Conservation (phyloP, 768 basidiomycete species). For the Calocybe indica region DNA sequence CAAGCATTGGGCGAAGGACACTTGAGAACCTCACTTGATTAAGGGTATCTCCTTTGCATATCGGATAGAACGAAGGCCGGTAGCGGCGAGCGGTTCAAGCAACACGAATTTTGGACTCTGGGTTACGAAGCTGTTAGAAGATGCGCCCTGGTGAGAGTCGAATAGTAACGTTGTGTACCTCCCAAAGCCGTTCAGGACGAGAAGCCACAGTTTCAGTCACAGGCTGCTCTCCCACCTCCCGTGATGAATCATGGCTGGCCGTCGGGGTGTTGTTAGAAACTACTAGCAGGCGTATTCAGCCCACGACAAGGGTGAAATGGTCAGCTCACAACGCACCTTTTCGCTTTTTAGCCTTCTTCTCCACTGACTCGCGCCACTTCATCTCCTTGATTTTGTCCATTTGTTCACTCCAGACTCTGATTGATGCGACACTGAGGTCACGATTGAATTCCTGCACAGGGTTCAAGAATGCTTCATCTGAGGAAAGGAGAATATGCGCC, state of each 20-base stretch:
- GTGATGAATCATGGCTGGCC: too few species aligned
- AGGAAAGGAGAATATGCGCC: slow-evolving; percentile 71
- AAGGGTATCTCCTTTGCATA: slow-evolving; percentile 97
- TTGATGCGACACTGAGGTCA: slow-evolving; percentile 87
- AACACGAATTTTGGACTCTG: slow-evolving; percentile 52
- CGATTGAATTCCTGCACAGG: slow-evolving; percentile 98
- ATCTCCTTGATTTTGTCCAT: slow-evolving; percentile 55
- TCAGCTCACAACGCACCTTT: slow-evolving; percentile 30
- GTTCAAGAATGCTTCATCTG: slow-evolving; percentile 89
- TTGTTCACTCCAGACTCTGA: slow-evolving; percentile 82
- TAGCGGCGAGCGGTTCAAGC: slow-evolving; percentile 92
- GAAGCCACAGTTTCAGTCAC: background rate
- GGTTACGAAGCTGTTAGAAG: too few species aligned
- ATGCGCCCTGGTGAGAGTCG: too few species aligned
- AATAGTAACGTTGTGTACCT: too few species aligned
- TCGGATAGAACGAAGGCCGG: slow-evolving; percentile 91
- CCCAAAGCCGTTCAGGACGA: too few species aligned
- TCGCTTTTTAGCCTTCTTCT: slow-evolving; percentile 42
- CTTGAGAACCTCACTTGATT: slow-evolving; percentile 53
- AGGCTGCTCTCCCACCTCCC: too few species aligned
- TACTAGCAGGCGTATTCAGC: too few species aligned
- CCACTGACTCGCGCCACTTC: slow-evolving; percentile 50
- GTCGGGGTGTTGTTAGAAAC: too few species aligned
- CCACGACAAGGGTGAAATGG: too few species aligned
- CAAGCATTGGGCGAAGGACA: background rate